phyloP scores from a whole-genome alignment of 2,329 filamentous ascomycete genomes.

The Sporothrix inflata region DNA sequence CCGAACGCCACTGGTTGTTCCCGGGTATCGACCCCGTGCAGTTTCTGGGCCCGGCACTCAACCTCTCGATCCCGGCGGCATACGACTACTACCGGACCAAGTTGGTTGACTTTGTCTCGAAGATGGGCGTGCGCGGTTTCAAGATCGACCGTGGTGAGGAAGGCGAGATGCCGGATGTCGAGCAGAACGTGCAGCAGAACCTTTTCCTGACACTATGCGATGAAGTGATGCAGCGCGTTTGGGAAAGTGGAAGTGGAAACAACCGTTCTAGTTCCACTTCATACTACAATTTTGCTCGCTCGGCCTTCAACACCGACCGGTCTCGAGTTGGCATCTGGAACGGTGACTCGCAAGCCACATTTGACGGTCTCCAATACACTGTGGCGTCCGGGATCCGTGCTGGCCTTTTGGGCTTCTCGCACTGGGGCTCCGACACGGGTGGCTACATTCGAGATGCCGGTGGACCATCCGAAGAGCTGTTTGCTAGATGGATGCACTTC shows the following conservation, averaged over 20 bases:
- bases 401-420: constrained; percentile 40
- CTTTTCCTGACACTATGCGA: constrained; percentile 42
- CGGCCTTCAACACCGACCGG: constrained; percentile 41
- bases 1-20: constrained; percentile 41
- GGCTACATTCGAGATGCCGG: constrained; percentile 39
- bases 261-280: not conserved
- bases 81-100: constrained; percentile 42
- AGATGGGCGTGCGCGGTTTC: constrained; percentile 43
- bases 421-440: constrained; percentile 43
- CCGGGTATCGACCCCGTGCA: constrained; percentile 37
- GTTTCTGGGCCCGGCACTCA: constrained; percentile 42
- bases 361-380: constrained; percentile 40
- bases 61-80: constrained; percentile 43
- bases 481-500: constrained; percentile 40
- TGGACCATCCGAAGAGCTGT: constrained; percentile 40
- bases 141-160: constrained; percentile 47
- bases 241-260: constrained; percentile 34
- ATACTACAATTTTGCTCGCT: constrained; percentile 44
- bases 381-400: constrained; percentile 42
- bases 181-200: constrained; percentile 43
- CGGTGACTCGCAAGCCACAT: constrained; percentile 42
- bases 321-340: constrained; percentile 42
- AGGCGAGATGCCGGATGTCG: constrained; percentile 44
- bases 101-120: constrained; percentile 39
- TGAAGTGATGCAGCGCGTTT: constrained; percentile 41